A percentile compares a stretch with the other conserved stretches of the same genome.
phyloP scores from a whole-genome alignment of 2,329 filamentous ascomycete genomes.

The Trichoderma sp. region DNA sequence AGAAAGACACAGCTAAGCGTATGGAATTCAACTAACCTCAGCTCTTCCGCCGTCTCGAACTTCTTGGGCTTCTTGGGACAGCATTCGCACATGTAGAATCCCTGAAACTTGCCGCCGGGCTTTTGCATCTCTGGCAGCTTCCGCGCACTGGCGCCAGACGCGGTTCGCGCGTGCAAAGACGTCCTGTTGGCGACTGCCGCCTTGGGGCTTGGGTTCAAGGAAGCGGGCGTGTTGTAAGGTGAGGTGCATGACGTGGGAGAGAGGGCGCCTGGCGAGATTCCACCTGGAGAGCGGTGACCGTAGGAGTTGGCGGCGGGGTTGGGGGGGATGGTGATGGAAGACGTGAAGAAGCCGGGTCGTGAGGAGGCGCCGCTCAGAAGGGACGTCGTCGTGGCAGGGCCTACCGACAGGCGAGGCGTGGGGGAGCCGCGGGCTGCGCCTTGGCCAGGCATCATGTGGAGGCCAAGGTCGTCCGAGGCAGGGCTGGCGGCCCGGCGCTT shows the following conservation, averaged over 20 bases:
- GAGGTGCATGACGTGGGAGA: conserved; percentile 55
- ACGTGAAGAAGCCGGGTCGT: conserved; percentile 53
- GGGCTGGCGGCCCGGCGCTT: conserved; percentile 62
- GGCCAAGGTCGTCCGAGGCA: conserved; percentile 49
- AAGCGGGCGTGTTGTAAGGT: conserved; percentile 52
- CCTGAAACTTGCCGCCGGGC: conserved; percentile 52
- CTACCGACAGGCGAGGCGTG: conserved; percentile 51
- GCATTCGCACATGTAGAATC: conserved; percentile 77
- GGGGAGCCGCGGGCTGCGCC: conserved; percentile 55
- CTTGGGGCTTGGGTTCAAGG: conserved; percentile 54
- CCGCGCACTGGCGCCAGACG: conserved; percentile 54
- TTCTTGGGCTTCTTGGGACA: conserved; percentile 97
- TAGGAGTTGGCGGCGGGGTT: conserved; percentile 50
- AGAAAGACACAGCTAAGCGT: not conserved
- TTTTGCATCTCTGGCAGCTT: conserved; percentile 56
- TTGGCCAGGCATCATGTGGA: conserved; percentile 45
- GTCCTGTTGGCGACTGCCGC: conserved; percentile 48
- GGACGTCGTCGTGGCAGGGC: conserved; percentile 49
- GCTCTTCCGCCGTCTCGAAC: conserved; percentile 80
- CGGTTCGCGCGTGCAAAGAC: conserved; percentile 48
- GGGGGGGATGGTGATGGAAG: conserved; percentile 48
- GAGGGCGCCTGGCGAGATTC: conserved; percentile 51
- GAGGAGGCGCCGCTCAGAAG: conserved; percentile 45
- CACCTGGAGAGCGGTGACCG: conserved; percentile 51
- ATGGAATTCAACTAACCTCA: conserved; percentile 61